Evolutionary conservation across 2,329 filamentous ascomycete genomes (phyloP), one percentile per base, ranked within the genome.

Genomic region (Diplodia intermedia): DNA sequence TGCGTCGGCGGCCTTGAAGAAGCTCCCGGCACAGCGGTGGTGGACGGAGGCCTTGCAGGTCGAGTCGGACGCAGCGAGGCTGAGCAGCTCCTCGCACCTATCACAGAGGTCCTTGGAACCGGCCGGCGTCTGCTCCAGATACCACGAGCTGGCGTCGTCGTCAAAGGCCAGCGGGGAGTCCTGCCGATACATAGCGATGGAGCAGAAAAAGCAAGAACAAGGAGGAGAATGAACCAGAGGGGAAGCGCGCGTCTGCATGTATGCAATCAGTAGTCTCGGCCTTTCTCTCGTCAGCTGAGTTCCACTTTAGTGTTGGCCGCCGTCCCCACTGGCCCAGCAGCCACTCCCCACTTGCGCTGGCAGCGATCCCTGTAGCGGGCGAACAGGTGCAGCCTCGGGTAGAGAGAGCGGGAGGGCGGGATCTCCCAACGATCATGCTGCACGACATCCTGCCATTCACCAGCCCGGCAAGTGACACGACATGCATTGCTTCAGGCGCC

Each of bases 301-400:
- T 55, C 50, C 50, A 53, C 50, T 53, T 53, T 29, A 53, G 43
- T 47, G 43, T 47, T 47, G 43, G 43, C 43, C n/a, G 43, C 43
- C 2, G 43, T 47, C 43, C 43, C 43, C 43, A 47, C 43, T 47
- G 43, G 18, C 14, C 43, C 43, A 47, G 43, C 43, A 47, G 43
- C 43, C 43, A 47, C 43, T n/a, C 52, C 52, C 52, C 52, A 55
- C 52, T 36, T 55, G 18, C 52, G 52, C 12, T 31, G 52, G 26
- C 52, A 55, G 26, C n/a, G 43, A 31, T 31, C 52, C 52, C 52
- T 55, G 26, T 55, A 18, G 18, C 29, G 29, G 52, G n/a, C 23
- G 18, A n/a, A 55, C 14, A 26, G 23, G 23, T 26, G 23, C 23
- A 31, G 29, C 52, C 52, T 55, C 52, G 52, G 52, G 26, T 55